Conservation (phyloP, 202 grass and related monocot species). For the Setaria italica region DNA sequence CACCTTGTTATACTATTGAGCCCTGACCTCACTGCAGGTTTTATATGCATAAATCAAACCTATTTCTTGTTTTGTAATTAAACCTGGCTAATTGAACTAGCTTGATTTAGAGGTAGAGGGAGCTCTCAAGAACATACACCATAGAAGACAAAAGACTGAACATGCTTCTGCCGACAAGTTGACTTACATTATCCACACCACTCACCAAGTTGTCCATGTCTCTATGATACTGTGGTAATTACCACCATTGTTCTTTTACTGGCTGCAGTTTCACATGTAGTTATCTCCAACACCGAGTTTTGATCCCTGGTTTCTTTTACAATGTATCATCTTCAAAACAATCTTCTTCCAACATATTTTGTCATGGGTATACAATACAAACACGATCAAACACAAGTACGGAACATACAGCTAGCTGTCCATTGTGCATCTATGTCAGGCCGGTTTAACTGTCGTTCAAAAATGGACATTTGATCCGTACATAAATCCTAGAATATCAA, state of each 20-base stretch:
- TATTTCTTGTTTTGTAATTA: not conserved
- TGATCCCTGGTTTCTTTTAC: not conserved
- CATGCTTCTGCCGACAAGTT: not conserved
- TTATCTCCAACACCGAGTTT: not conserved
- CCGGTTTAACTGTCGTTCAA: not conserved
- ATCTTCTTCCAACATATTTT: not conserved
- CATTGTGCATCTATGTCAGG: not conserved
- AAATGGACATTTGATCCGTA: not conserved
- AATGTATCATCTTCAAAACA: not conserved
- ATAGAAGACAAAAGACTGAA: slow-evolving; percentile 5
- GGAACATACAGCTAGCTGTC: no score
- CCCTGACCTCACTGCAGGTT: not conserved
- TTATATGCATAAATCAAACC: not conserved
- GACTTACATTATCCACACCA: slow-evolving; percentile 34
- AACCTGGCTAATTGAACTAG: not conserved
- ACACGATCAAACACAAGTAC: no score
- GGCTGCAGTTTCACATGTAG: not conserved
- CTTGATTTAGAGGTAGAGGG: not conserved
- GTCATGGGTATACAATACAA: not conserved
- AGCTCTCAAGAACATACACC: not conserved
- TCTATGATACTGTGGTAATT: not conserved
- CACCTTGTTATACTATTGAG: not conserved
- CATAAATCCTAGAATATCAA: slow-evolving; percentile 1
- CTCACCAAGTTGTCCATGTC: slow-evolving; percentile 24
- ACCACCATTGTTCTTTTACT: slow-evolving; percentile 1